Evolutionary conservation across 108 stramenopile genomes (phyloP).

Genomic region (Ochromonas danica): DNA sequence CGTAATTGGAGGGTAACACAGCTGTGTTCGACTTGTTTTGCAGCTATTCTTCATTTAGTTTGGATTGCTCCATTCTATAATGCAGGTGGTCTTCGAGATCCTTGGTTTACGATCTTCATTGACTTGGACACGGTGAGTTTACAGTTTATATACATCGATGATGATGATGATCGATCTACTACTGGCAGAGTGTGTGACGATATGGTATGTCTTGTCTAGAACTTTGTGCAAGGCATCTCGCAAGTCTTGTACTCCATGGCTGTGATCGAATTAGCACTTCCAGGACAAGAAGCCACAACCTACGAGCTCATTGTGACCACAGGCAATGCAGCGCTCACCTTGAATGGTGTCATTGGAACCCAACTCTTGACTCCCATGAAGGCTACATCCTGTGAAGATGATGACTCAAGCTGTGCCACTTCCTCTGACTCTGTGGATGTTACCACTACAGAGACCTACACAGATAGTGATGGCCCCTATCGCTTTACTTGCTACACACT

Average conservation of each 20-base stretch:
- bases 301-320: not conserved
- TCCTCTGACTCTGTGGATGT: not conserved
- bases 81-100: constrained; percentile 3
- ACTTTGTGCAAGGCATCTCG: constrained; percentile 5
- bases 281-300: constrained; percentile 25
- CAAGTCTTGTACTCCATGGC: constrained; percentile 27
- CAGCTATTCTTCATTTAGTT: not conserved
- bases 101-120: constrained; percentile 29
- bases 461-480: not conserved
- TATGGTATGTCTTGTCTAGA: no score
- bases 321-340: not conserved
- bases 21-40: not conserved
- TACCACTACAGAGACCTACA: not conserved
- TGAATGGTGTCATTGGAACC: not conserved
- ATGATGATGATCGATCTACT: no score
- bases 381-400: not conserved
- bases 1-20: not conserved
- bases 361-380: not conserved
- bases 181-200: no score
- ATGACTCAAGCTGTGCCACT: no score
- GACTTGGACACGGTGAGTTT: no score
- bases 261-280: constrained; percentile 11
- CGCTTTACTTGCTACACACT: not conserved
- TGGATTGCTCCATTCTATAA: constrained; percentile 21
- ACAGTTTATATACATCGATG: no score